Base-by-base conservation (phyloP, 306 rosid genomes). In the Geum urbanum region DNA sequence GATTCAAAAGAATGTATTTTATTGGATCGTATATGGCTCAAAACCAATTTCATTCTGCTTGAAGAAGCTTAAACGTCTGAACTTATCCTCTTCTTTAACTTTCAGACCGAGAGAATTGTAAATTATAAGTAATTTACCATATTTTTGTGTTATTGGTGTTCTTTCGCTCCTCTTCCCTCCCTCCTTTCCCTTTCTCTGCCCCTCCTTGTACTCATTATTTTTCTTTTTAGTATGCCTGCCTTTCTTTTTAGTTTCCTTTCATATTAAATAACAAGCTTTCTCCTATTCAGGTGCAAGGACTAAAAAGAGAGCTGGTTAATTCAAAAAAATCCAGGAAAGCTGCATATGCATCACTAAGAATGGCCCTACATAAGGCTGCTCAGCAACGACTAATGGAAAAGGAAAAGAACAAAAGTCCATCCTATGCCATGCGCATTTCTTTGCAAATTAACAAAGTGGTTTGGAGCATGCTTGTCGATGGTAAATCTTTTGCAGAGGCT, bases 391-490 rank as follows among this genome's bases (percentile, higher is more conserved):
- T 95, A 60, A 82, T 84, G 83, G 99, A 95, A 77, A 92, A 90
- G 85, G 99, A 95, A 85, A 95, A 87, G 82, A 89, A 91, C 84
- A 95, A 91, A 82, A 91, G 97, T 80, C 96, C 97, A 76, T 95
- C 99, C 45, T 91, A 84, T 80, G 99, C 99, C 52, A 95, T 89
- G 99, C 92, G 88, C n/a, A 86, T 95, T 78, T 95, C 99, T 52
- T 76, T 95, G 86, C 90, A 86, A 86, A 95, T 95, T 76, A 72
- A 80, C 74, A 91, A 87, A 83, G 99, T 95, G 66, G 96, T 85
- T 70, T 95, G 99, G 99, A 91, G 87, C 84, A 95, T 95, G 99
- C 95, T 95, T 79, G 87, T 87, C 39, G 99, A 95, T 82, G 97
- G 99, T 72, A 91, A 95, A 91, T 82, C 99, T 66, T 95, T 95